Conservation (phyloP, 257 asterid genomes). For the Solanum sejunctum region DNA sequence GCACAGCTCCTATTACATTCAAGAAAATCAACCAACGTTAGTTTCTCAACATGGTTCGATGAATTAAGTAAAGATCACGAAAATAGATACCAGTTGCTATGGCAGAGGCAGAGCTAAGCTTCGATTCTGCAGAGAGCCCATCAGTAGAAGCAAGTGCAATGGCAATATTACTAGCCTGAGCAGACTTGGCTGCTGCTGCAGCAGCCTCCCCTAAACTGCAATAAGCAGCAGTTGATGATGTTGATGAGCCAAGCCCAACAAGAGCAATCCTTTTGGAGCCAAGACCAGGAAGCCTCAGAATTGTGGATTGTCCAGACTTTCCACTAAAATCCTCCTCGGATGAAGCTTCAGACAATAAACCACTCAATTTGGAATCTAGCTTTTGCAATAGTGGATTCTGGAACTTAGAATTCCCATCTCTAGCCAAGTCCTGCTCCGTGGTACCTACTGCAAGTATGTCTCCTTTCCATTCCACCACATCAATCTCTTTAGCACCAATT, state of each 20-base stretch:
- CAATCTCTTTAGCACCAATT: slow-evolving; percentile 74
- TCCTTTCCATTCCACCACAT: slow-evolving; percentile 91
- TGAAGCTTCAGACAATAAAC: slow-evolving; percentile 70
- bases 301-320: slow-evolving; percentile 74
- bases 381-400: slow-evolving; percentile 58
- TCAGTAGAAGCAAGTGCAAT: slow-evolving; percentile 72
- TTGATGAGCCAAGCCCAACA: slow-evolving; percentile 66
- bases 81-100: slow-evolving; percentile 53
- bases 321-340: slow-evolving; percentile 86
- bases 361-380: slow-evolving; percentile 62
- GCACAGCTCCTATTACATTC: slow-evolving; percentile 43
- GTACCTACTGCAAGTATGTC: slow-evolving; percentile 90
- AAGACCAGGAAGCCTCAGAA: slow-evolving; percentile 68
- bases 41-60: neutral
- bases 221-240: slow-evolving; percentile 44
- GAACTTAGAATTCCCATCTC: slow-evolving; percentile 64
- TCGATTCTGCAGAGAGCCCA: slow-evolving; percentile 39
- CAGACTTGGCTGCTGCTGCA: slow-evolving; percentile 81
- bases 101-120: slow-evolving; percentile 69
- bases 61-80: neutral
- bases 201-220: slow-evolving; percentile 83
- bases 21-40: slow-evolving; percentile 1
- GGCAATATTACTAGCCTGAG: slow-evolving; percentile 66
- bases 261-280: slow-evolving; percentile 72
- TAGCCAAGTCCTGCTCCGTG: slow-evolving; percentile 68